These are phyloP conservation scores for Vararia minispora DNA, from an alignment of 768 basidiomycete species.

Conservation along the genomic window DNA sequence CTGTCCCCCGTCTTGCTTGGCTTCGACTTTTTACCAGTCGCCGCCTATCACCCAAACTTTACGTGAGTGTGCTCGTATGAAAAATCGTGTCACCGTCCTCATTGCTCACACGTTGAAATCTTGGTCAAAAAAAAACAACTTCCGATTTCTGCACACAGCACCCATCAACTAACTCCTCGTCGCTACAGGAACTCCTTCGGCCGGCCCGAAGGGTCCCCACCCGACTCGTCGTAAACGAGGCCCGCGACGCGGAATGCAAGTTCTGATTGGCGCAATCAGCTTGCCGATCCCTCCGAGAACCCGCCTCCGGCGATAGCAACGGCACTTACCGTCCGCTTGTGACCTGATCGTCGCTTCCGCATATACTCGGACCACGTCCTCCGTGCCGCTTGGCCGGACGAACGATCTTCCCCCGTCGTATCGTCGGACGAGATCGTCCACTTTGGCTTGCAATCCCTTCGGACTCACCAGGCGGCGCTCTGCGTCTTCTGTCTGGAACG, in stretches of 20 bases:
- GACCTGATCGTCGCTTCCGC: slow-evolving; percentile 73
- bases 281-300: slow-evolving; percentile 2
- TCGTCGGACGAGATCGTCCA: slow-evolving; percentile 70
- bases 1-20: too few relatives aligned
- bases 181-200: slow-evolving; percentile 78
- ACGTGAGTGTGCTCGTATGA: too few relatives aligned
- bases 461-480: slow-evolving; percentile 83
- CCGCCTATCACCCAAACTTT: too few relatives aligned
- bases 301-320: slow-evolving; percentile 2
- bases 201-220: slow-evolving; percentile 66
- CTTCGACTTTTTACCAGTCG: too few relatives aligned
- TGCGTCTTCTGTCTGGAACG: slow-evolving; percentile 88
- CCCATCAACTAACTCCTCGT: too few relatives aligned
- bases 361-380: slow-evolving; percentile 96
- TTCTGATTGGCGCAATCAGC: too few relatives aligned
- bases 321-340: slow-evolving; percentile 71
- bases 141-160: too few relatives aligned
- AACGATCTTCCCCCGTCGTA: slow-evolving; percentile 85
- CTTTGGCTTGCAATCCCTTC: slow-evolving; percentile 62
- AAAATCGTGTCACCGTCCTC: too few relatives aligned
- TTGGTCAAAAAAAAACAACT: too few relatives aligned
- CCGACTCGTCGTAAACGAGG: slow-evolving; percentile 72
- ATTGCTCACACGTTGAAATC: too few relatives aligned
- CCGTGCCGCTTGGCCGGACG: slow-evolving; percentile 94
- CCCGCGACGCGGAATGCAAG: slow-evolving; percentile 81